Conservation (phyloP, 345 rosid species). For the Citrus trifoliata region DNA sequence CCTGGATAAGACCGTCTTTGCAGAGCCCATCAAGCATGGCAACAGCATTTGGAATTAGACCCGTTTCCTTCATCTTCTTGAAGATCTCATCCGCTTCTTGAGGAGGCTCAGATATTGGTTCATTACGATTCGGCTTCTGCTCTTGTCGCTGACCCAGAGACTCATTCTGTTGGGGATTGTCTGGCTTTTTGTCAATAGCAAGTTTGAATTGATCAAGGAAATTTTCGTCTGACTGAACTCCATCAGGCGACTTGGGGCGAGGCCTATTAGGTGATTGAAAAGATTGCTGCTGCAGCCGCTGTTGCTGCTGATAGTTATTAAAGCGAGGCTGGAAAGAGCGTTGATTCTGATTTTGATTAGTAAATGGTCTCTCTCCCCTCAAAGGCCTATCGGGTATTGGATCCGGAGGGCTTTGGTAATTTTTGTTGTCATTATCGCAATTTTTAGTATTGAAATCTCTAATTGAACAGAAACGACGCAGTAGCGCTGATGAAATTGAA, state of each 20-base stretch:
- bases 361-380: slow-evolving; percentile 39
- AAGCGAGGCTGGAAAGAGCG: background rate
- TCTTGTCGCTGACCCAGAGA: slow-evolving; percentile 13
- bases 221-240: slow-evolving; percentile 42
- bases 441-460: background rate
- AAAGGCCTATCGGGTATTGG: slow-evolving; percentile 58
- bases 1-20: slow-evolving; percentile 87
- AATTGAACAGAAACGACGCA: background rate
- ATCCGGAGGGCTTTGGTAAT: slow-evolving; percentile 38
- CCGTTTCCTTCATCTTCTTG: slow-evolving; percentile 85
- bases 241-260: slow-evolving; percentile 6
- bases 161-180: slow-evolving; percentile 10
- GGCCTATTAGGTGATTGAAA: background rate
- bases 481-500: background rate
- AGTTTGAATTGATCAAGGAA: slow-evolving; percentile 71
- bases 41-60: slow-evolving; percentile 84
- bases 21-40: slow-evolving; percentile 97
- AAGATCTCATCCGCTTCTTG: slow-evolving; percentile 63
- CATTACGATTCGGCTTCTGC: slow-evolving; percentile 12
- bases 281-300: background rate
- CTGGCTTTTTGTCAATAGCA: slow-evolving; percentile 33
- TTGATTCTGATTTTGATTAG: slow-evolving; percentile 8
- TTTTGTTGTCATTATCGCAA: background rate
- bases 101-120: slow-evolving; percentile 20
- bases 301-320: background rate